These are phyloP conservation scores for Sonneratia caseolaris DNA, from an alignment of 345 rosid genomes.

Conservation along the genomic window DNA sequence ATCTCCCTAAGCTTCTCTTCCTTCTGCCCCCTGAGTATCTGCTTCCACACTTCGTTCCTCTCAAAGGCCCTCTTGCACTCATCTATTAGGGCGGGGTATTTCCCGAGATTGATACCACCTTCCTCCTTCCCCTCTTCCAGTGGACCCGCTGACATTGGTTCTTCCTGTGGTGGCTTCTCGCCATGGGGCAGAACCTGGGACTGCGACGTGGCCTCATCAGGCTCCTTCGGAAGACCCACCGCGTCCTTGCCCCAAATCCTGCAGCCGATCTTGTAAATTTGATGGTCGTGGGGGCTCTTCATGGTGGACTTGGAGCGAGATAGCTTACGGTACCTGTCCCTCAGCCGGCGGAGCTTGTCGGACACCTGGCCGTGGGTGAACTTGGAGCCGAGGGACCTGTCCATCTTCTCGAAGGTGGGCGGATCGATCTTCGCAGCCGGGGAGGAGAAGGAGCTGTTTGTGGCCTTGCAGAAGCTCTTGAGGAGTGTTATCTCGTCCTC, in stretches of 20 bases:
- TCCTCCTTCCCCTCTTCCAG: conserved; percentile 4
- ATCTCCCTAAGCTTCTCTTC: conserved; percentile 17
- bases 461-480: conserved; percentile 9
- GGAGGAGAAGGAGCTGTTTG: conserved; percentile 2
- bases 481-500: conserved; percentile 23
- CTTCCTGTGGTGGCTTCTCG: not conserved
- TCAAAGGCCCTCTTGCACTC: conserved; percentile 12
- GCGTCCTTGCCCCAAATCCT: conserved; percentile 22
- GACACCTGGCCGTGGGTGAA: conserved; percentile 20
- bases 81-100: conserved; percentile 15
- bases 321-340: conserved; percentile 21
- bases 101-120: conserved; percentile 11
- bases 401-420: conserved; percentile 11
- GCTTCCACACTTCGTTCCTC: conserved; percentile 13
- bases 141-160: not conserved
- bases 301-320: conserved; percentile 20
- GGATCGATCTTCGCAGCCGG: conserved; percentile 4
- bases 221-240: not conserved
- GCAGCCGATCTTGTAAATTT: conserved; percentile 12
- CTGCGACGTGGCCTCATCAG: no score
- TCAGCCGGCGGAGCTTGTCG: conserved; percentile 22
- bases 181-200: no score
- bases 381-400: conserved; percentile 10
- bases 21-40: conserved; percentile 16
- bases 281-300: conserved; percentile 22